Percentiles rank a stretch among this genome's conserved stretches.
These are phyloP conservation scores for Fusarium burgessii DNA, from an alignment of 2,329 filamentous ascomycete genomes.

Conservation along the genomic window DNA sequence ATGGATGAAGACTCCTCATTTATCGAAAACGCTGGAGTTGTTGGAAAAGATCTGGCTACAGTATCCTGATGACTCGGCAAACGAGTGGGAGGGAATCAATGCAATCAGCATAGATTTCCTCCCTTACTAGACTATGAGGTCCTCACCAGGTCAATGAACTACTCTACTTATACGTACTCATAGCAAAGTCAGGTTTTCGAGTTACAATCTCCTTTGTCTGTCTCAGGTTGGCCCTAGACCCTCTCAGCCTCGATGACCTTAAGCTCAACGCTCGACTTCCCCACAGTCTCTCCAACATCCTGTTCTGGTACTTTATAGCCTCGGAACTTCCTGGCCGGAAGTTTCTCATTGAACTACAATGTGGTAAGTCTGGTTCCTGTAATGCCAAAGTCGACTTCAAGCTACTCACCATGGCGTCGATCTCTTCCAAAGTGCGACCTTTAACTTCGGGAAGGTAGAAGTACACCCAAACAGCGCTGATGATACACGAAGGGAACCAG, in stretches of 20 bases:
- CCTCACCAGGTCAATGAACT: too few species aligned
- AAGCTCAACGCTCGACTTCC: constrained; percentile 26
- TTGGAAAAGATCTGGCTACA: constrained; percentile 24
- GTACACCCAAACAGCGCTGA: constrained; percentile 36
- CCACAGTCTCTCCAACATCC: background rate
- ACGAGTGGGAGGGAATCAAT: background rate
- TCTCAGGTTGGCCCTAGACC: background rate
- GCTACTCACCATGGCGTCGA: constrained; percentile 35
- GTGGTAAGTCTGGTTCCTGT: background rate
- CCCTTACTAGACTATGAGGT: background rate
- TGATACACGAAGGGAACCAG: constrained; percentile 41
- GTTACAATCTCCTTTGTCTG: too few species aligned
- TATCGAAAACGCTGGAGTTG: constrained; percentile 12
- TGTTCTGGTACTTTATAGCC: constrained; percentile 4
- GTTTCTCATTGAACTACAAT: constrained; percentile 25
- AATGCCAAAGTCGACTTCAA: fast-evolving
- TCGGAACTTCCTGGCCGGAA: constrained; percentile 36
- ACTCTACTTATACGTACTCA: too few species aligned
- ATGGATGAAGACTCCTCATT: constrained; percentile 35
- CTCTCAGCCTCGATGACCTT: constrained; percentile 26
- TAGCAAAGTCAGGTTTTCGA: too few species aligned
- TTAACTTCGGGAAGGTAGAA: constrained; percentile 40
- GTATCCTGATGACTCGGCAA: background rate
- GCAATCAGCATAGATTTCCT: background rate
- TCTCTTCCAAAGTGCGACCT: constrained; percentile 40